These are phyloP conservation scores for Dipodascopsis tothii DNA, from an alignment of 805 yeast genomes.

Conservation along the genomic window DNA sequence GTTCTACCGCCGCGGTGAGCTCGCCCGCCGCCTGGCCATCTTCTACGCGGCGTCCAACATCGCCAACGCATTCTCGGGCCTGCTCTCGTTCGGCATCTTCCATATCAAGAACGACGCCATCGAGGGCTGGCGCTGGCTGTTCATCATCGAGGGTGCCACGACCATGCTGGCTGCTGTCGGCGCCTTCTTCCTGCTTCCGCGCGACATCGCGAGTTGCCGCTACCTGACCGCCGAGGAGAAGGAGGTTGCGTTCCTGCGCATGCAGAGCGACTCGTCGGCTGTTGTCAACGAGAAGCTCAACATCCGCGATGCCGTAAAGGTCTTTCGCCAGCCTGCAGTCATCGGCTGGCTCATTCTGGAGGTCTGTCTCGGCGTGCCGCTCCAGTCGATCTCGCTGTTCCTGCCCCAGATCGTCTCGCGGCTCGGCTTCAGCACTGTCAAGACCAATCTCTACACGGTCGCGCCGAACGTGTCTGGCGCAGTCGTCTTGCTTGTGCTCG, in stretches of 20 bases:
- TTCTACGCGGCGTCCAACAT: constrained; percentile 48
- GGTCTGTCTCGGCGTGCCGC: constrained; percentile 43
- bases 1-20: constrained; percentile 43
- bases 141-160: constrained; percentile 40
- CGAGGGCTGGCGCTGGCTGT: constrained; percentile 44
- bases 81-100: constrained; percentile 46
- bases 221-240: constrained; percentile 39
- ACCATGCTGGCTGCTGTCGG: constrained; percentile 30
- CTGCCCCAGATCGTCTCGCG: constrained; percentile 48
- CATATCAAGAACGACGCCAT: constrained; percentile 35
- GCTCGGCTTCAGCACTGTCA: constrained; percentile 57
- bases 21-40: constrained; percentile 42
- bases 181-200: constrained; percentile 35
- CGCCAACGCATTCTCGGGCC: constrained; percentile 54
- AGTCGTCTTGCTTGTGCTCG: constrained; percentile 35
- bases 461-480: constrained; percentile 48
- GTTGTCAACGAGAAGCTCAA: constrained; percentile 34
- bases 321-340: constrained; percentile 41
- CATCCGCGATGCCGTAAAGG: constrained; percentile 38
- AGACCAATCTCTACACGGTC: constrained; percentile 60
- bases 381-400: constrained; percentile 32
- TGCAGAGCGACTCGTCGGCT: constrained; percentile 42
- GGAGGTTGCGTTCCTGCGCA: constrained; percentile 35
- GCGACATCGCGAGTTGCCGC: constrained; percentile 33
- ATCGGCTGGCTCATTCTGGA: constrained; percentile 42